Evolutionary conservation across 441 rosid genomes (phyloP).

Genomic region (Raphanus hybrid): DNA sequence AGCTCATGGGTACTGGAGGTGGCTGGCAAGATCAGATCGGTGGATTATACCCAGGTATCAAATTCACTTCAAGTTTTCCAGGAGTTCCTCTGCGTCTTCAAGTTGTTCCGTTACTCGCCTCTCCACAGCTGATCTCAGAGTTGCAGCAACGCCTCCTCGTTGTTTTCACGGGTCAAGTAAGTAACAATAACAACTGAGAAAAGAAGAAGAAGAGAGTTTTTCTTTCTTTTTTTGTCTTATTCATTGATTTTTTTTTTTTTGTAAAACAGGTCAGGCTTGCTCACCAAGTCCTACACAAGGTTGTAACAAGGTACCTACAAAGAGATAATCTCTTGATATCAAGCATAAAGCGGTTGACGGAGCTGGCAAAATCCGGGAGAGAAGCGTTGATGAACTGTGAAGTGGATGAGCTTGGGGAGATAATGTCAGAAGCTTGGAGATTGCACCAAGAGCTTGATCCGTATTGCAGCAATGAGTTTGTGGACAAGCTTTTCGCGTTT

Average conservation of each 20-base stretch:
- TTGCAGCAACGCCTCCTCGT: constrained; percentile 83
- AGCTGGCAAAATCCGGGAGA: constrained; percentile 83
- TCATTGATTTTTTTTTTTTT: background rate
- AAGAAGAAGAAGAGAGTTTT: constrained; percentile 2
- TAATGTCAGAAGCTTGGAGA: constrained; percentile 93
- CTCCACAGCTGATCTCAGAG: constrained; percentile 63
- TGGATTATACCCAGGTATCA: constrained; percentile 86
- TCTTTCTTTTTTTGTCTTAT: background rate
- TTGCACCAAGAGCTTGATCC: constrained; percentile 98
- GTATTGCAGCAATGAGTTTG: constrained; percentile 86
- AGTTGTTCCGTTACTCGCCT: constrained; percentile 78
- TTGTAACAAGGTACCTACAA: constrained; percentile 78
- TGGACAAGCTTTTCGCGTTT: constrained; percentile 70
- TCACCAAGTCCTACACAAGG: constrained; percentile 88
- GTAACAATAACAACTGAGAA: constrained; percentile 28
- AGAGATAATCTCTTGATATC: constrained; percentile 84
- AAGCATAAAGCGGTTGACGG: constrained; percentile 83
- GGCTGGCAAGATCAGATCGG: constrained; percentile 99
- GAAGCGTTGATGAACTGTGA: constrained; percentile 90
- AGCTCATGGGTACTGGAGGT: constrained; percentile 98
- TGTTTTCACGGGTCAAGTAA: constrained; percentile 96
- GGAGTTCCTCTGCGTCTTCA: constrained; percentile 88
- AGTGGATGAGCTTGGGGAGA: constrained; percentile 76
- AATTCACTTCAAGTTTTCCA: constrained; percentile 85
- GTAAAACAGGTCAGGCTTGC: constrained; percentile 85